Percentiles rank a stretch among this genome's conserved stretches.
These are phyloP conservation scores for Phytophthora idaei DNA, from an alignment of 352 stramenopile species.

Conservation along the genomic window DNA sequence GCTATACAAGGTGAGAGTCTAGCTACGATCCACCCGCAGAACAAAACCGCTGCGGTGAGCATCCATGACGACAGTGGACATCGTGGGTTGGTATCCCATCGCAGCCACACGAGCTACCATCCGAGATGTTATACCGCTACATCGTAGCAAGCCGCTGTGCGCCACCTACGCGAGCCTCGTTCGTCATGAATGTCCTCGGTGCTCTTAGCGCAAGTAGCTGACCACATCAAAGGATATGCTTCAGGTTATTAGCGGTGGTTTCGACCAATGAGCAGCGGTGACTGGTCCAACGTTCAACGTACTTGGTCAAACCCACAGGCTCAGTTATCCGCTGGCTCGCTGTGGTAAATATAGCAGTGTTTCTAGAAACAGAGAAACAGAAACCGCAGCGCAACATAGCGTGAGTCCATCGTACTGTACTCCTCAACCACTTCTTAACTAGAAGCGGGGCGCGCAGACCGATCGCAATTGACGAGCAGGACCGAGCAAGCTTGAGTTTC, in stretches of 20 bases:
- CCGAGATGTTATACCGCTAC: not conserved
- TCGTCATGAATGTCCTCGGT: slow-evolving; percentile 10
- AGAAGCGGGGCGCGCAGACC: slow-evolving; percentile 26
- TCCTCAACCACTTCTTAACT: slow-evolving; percentile 28
- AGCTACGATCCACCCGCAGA: not conserved
- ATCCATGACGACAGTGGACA: not conserved
- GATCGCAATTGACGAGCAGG: slow-evolving; percentile 4
- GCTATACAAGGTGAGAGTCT: not conserved
- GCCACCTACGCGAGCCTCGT: not conserved
- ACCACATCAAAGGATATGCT: not conserved
- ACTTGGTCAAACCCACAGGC: slow-evolving; percentile 3
- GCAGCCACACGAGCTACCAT: slow-evolving; percentile 2
- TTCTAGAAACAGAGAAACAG: slow-evolving; percentile 16
- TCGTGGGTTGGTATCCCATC: not conserved
- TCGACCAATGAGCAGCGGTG: slow-evolving; percentile 9
- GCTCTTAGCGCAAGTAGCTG: slow-evolving; percentile 5
- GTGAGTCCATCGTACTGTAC: slow-evolving; percentile 4
- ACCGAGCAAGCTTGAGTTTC: slow-evolving; percentile 19
- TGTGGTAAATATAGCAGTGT: slow-evolving; percentile 23
- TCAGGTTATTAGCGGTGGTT: slow-evolving; percentile 12
- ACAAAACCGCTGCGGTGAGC: slow-evolving; percentile 1
- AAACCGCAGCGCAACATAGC: slow-evolving; percentile 1
- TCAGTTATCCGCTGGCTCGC: not conserved
- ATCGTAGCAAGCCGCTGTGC: not conserved
- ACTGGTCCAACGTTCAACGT: slow-evolving; percentile 36